Evolutionary conservation across 768 basidiomycete genomes (phyloP).

Genomic region (Suillus fuscotomentosus): DNA sequence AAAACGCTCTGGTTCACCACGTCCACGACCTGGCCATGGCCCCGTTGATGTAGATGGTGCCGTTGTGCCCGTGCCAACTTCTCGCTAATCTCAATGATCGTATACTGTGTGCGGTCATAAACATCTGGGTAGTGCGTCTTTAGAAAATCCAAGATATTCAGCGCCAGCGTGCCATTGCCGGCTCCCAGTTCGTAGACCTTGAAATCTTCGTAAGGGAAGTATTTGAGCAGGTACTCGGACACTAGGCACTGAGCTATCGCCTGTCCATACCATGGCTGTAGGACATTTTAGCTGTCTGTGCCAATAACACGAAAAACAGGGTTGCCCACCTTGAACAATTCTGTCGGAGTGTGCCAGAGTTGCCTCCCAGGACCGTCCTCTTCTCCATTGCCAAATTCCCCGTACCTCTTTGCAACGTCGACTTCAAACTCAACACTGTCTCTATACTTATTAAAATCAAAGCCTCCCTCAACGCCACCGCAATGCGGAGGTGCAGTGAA

Average conservation of each 20-base stretch:
- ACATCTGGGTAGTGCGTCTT: constrained; percentile 82
- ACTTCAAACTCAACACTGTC: constrained; percentile 79
- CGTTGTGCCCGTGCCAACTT: constrained; percentile 74
- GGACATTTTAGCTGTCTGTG: constrained; percentile 9
- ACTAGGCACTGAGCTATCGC: constrained; percentile 88
- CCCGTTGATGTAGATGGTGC: constrained; percentile 52
- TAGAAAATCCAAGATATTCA: constrained; percentile 83
- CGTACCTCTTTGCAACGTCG: constrained; percentile 75
- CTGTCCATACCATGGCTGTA: constrained; percentile 91
- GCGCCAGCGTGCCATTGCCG: constrained; percentile 93
- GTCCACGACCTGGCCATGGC: constrained; percentile 46
- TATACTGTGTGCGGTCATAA: constrained; percentile 89
- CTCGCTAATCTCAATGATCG: constrained; percentile 91
- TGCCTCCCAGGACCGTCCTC: constrained; percentile 77
- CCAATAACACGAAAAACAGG: background rate
- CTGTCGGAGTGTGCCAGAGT: constrained; percentile 98
- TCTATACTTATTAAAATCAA: constrained; percentile 68
- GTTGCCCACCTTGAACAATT: constrained; percentile 82
- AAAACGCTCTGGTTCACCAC: constrained; percentile 82
- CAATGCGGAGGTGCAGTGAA: constrained; percentile 59
- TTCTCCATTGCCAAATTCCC: constrained; percentile 61
- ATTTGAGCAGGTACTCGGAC: constrained; percentile 89
- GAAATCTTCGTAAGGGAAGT: constrained; percentile 95
- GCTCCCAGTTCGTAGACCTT: constrained; percentile 97
- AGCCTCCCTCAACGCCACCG: constrained; percentile 39